Conservation (phyloP, 176 grass and related monocot species). For the Triticum turgidum region DNA sequence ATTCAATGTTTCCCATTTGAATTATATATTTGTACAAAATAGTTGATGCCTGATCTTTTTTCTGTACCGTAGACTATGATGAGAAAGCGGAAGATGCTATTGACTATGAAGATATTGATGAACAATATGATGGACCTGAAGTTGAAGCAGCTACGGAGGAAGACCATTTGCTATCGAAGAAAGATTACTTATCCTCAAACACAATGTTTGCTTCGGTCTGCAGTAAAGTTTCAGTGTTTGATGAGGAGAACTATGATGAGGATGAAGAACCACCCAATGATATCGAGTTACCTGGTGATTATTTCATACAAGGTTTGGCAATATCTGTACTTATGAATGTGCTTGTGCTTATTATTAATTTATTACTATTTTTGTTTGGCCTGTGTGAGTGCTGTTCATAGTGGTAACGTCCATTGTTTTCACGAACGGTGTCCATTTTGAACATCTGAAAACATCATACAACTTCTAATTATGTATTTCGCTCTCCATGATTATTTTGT, state of each 20-base stretch:
- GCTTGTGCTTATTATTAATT: neutral
- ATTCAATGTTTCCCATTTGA: constrained; percentile 15
- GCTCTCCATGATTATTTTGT: neutral
- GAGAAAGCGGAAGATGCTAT: constrained; percentile 98
- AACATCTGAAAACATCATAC: neutral
- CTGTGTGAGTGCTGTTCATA: constrained; percentile 1
- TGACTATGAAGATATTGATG: constrained; percentile 98
- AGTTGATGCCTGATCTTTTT: constrained; percentile 17
- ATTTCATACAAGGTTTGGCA: constrained; percentile 23
- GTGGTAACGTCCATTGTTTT: constrained; percentile 1
- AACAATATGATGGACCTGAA: constrained; percentile 99
- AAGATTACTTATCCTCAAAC: constrained; percentile 83
- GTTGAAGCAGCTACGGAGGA: constrained; percentile 80
- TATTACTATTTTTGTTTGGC: neutral
- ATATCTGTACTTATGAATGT: constrained; percentile 19
- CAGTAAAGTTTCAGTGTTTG: constrained; percentile 69
- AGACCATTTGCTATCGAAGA: constrained; percentile 79
- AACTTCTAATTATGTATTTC: neutral
- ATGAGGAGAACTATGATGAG: constrained; percentile 87
- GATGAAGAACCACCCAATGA: constrained; percentile 65
- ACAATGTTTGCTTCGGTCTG: constrained; percentile 46
- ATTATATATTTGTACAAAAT: constrained; percentile 1
- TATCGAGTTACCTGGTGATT: constrained; percentile 31
- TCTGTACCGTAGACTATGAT: constrained; percentile 74
- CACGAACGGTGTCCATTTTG: neutral